A percentile compares a stretch with the other conserved stretches of the same genome.
These are phyloP conservation scores for Vitellaria paradoxa DNA, from an alignment of 179 eudicot genomes.

Conservation along the genomic window DNA sequence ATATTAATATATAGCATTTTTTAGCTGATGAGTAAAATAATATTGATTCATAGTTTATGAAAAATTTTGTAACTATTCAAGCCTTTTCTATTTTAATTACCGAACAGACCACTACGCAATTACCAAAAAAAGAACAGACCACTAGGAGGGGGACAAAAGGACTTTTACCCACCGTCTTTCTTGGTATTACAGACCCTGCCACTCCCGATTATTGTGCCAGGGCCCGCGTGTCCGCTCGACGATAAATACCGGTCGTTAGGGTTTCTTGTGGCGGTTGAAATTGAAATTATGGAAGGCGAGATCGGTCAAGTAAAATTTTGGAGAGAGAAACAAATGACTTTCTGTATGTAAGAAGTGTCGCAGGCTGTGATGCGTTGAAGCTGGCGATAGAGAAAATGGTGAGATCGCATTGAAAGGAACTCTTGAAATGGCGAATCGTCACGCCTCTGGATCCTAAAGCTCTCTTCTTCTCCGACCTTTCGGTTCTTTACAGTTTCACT, in stretches of 20 bases:
- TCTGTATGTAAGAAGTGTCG: too few species aligned
- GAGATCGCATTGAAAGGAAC: conserved; percentile 10
- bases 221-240: neutral
- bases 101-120: too few species aligned
- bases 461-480: neutral
- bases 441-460: neutral
- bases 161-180: neutral
- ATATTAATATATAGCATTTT: too few species aligned
- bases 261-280: neutral
- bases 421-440: conserved; percentile 12
- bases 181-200: neutral
- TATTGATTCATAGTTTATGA: too few species aligned
- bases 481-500: too few species aligned
- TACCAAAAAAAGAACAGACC: too few species aligned
- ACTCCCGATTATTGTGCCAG: neutral
- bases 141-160: too few species aligned
- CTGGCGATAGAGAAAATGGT: conserved; percentile 15
- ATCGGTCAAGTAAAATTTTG: neutral
- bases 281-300: conserved; percentile 5
- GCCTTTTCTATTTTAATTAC: too few species aligned
- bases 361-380: conserved; percentile 38
- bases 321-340: too few species aligned
- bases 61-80: too few species aligned
- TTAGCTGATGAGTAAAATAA: too few species aligned
- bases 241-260: conserved; percentile 14